Evolutionary conservation across 2,329 filamentous ascomycete species (phyloP).

Genomic region (Daldinia sp.): DNA sequence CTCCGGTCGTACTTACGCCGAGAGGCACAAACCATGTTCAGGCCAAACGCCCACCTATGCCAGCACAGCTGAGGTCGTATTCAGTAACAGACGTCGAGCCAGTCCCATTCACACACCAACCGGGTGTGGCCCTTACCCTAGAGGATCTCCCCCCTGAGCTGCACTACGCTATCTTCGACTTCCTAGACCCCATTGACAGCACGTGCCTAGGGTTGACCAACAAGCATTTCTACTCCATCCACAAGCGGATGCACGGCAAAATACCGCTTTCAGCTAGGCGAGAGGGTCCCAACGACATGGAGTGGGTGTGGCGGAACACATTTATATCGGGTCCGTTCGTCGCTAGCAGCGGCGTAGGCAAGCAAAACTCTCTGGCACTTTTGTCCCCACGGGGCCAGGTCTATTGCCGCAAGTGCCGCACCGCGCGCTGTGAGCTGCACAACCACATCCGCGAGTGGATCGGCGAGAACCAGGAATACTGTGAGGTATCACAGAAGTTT

Average conservation of each 20-base stretch:
- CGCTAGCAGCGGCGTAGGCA: conserved; percentile 31
- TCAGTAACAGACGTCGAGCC: conserved; percentile 69
- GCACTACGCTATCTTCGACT: conserved; percentile 67
- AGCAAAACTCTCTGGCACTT: conserved; percentile 51
- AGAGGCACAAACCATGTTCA: conserved; percentile 24
- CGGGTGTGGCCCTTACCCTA: conserved; percentile 57
- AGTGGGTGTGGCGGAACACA: conserved; percentile 69
- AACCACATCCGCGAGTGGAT: conserved; percentile 69
- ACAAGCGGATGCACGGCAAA: conserved; percentile 62
- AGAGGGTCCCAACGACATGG: conserved; percentile 67
- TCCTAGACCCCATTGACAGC: conserved; percentile 70
- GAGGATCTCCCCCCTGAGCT: conserved; percentile 65
- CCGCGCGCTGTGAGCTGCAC: conserved; percentile 68
- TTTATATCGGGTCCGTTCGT: conserved; percentile 51
- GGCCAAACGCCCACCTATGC: conserved; percentile 48
- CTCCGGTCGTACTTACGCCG: conserved; percentile 21
- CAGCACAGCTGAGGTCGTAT: conserved; percentile 63
- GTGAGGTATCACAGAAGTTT: conserved; percentile 65
- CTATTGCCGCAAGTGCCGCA: conserved; percentile 69
- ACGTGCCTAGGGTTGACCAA: conserved; percentile 68
- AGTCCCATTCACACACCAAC: conserved; percentile 57
- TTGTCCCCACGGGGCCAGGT: conserved; percentile 66
- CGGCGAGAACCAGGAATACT: conserved; percentile 65
- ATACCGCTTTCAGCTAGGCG: conserved; percentile 66
- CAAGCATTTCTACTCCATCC: conserved; percentile 66